These are phyloP conservation scores for Fallopia convolvulus DNA, from an alignment of 148 eudicot genomes.

Conservation along the genomic window DNA sequence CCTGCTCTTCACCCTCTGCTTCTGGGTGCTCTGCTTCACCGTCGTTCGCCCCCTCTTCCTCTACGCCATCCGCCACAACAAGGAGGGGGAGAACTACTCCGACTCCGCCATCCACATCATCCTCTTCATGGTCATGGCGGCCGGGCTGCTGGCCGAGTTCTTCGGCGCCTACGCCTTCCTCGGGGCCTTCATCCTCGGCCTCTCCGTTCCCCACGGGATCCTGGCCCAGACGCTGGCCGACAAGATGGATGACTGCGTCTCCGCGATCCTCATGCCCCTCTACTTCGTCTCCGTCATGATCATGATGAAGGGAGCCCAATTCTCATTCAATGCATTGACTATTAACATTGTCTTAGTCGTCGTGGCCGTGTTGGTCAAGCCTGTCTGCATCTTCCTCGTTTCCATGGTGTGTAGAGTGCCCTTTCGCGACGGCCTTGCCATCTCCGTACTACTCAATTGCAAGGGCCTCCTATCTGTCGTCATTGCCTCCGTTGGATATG, in stretches of 20 bases:
- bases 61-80: conserved; percentile 16
- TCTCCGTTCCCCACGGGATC: conserved; percentile 37
- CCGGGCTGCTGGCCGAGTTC: conserved; percentile 30
- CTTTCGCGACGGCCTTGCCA: conserved; percentile 23
- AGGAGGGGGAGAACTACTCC: conserved; percentile 30
- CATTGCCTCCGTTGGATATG: conserved; percentile 30
- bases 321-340: background rate
- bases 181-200: conserved; percentile 50
- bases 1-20: background rate
- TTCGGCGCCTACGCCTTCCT: conserved; percentile 41
- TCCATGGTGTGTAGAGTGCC: conserved; percentile 6
- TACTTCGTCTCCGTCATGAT: conserved; percentile 34
- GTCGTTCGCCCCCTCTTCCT: conserved; percentile 27
- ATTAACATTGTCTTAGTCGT: background rate
- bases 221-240: conserved; percentile 30
- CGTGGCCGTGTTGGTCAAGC: conserved; percentile 21
- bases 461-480: conserved; percentile 46
- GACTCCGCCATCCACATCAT: conserved; percentile 24
- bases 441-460: conserved; percentile 39
- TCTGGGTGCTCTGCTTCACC: conserved; percentile 14
- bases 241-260: conserved; percentile 52
- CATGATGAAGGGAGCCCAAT: conserved; percentile 7
- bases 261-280: conserved; percentile 48
- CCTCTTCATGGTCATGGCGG: conserved; percentile 25
- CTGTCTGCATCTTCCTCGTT: conserved; percentile 9